Evolutionary conservation across 257 asterid species (phyloP).

Genomic region (Coffea canephora): DNA sequence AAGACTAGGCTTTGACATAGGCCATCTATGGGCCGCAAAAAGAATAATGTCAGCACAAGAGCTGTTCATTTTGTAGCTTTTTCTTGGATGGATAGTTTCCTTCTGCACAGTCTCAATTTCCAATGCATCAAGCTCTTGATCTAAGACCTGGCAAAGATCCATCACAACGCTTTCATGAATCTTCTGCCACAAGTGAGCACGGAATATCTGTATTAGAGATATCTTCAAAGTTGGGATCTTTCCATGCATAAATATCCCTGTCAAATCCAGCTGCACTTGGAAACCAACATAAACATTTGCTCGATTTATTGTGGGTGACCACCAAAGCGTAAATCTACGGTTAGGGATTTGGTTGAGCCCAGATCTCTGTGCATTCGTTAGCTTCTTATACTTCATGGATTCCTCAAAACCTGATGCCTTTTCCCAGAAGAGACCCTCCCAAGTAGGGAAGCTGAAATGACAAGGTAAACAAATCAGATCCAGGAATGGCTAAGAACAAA

Average conservation of each 20-base stretch:
- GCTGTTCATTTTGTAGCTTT: conserved; percentile 99
- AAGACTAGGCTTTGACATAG: conserved; percentile 98
- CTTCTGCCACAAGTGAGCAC: conserved; percentile 99
- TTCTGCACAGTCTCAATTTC: conserved; percentile 99
- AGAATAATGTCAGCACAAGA: conserved; percentile 96
- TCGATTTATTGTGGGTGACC: conserved; percentile 98
- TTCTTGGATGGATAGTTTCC: conserved; percentile 96
- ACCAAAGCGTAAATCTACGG: conserved; percentile 96
- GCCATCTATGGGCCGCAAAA: conserved; percentile 99
- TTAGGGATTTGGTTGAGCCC: conserved; percentile 98
- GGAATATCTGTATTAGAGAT: conserved; percentile 96
- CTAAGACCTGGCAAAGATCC: conserved; percentile 99
- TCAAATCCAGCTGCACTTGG: conserved; percentile 98
- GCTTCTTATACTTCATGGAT: conserved; percentile 96
- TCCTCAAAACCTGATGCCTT: conserved; percentile 99
- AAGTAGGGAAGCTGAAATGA: conserved; percentile 87
- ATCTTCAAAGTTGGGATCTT: conserved; percentile 96
- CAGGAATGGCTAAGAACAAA: not conserved
- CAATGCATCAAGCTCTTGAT: conserved; percentile 94
- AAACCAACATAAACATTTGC: conserved; percentile 98
- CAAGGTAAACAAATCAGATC: conserved; percentile 16
- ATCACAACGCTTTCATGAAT: conserved; percentile 98
- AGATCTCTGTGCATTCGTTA: conserved; percentile 97
- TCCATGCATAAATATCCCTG: conserved; percentile 99
- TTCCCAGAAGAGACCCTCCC: conserved; percentile 99